Evolutionary conservation across 352 stramenopile species (phyloP), one percentile per base, ranked within the genome.

Genomic region (Globisporangium camurandrum): DNA sequence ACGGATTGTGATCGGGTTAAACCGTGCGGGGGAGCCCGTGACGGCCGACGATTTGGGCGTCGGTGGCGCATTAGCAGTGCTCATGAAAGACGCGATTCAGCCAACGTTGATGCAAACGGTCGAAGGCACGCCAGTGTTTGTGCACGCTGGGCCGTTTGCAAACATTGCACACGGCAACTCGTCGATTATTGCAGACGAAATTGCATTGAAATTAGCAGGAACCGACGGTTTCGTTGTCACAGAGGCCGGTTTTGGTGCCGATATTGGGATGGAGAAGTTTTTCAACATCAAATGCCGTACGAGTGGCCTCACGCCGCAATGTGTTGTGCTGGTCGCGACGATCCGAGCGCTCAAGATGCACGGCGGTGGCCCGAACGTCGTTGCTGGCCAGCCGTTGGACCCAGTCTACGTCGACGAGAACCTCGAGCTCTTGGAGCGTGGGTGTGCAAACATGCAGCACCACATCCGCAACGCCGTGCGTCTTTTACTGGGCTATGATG

Each of bases 261-360:
- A 98, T 59, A 98, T 98, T 54, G 90, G 87, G 46, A 93, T 97
- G 71, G 90, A 98, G 58, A 98, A 99, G 70, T 99, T 99, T 66
- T 98, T 98, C 70, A 98, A 99, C 78, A 99, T 99, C 62, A 99
- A 99, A 76, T 99, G 96, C 66, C 84, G 96, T 30, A 81, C 86
- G 31, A 97, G 79, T 54, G 95, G 93, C 16, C 69, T 99, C 8
- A 94, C 83, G n/a, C 97, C 97, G 9, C 88, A 98, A 60, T 98
- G 90, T 55, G 95, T 96, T 36, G 95, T 99, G 39, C 89, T 99
- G 31, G 97, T 99, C 16, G 93, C 96, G 17, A 99, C 97, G 4
- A 89, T 99, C 27, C 91, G 97, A 33, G 96, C 97, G 28, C 69
- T 99, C 22, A 99, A 99, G 76, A 98, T 98, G 90, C 96, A 99